Base-by-base conservation (phyloP, 305 asterid species). In the Striga hermonthica region DNA sequence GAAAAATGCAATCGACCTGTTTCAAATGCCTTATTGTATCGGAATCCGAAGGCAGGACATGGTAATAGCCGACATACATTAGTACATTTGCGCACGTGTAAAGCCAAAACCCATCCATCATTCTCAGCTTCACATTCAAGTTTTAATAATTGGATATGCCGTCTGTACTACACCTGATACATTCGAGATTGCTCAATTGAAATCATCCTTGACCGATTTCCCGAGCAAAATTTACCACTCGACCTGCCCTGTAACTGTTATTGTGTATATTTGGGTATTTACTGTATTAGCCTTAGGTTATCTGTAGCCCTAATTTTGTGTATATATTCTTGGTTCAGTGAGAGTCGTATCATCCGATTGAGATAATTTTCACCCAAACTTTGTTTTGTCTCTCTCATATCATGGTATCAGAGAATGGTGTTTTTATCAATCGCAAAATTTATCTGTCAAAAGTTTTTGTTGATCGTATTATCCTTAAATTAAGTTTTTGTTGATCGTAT, bases 51-150 rank as follows among this genome's bases (percentile, higher is more conserved):
- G 97, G 96, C 74, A 90, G 74, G 37, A 82, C 85, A 74, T 87
- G 95, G 85, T 86, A 90, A 67, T 76, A 87, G 67, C 95, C 97
- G 84, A 87, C 74, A 83, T 95, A 87, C 95, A 86, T 80, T 36
- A 90, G 86, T 67, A 90, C 86, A 80, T 90, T 90, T 52, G 95
- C 84, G 64, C 96, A 84, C 1, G 95, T 82, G 75, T 80, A 90
- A 9, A 89, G 95, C 43, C 97, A 95, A 52, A 87, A 84, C 68
- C 96, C 97, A 74, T 90, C 65, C 11, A 90, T 84, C 69, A 9
- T 74, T 67, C 77, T 86, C 78, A 86, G 79, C 78, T 83, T 81
- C 75, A 84, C 85, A 34, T 74, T 71, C 75, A 86, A 34, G 68
- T 76, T 72, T 48, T 81, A 80, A 55, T 86, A 87, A 54, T 74